Evolutionary conservation across 306 rosid genomes (phyloP).

Genomic region (Sindora glabra): DNA sequence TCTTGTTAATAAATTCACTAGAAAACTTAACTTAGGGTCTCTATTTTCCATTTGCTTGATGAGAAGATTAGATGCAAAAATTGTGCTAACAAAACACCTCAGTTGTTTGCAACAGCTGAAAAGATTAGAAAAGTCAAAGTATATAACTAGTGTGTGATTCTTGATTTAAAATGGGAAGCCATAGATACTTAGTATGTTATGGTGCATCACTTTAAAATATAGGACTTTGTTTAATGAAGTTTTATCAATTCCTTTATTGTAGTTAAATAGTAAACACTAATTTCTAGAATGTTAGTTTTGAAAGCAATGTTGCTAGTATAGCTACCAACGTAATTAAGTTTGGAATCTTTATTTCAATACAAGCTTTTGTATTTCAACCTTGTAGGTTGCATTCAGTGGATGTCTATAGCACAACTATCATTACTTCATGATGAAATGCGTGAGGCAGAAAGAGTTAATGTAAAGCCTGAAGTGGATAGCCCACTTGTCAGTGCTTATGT

Average conservation of each 20-base stretch:
- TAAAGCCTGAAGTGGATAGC: constrained; percentile 25
- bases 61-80: constrained; percentile 86
- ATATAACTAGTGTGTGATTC: constrained; percentile 52
- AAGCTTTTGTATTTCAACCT: constrained; percentile 75
- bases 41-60: no score
- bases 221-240: no score
- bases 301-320: no score
- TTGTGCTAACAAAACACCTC: constrained; percentile 72
- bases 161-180: constrained; percentile 56
- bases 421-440: constrained; percentile 98
- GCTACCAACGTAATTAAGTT: neutral
- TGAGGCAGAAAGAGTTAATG: constrained; percentile 90
- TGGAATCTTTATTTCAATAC: neutral
- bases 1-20: no score
- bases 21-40: no score
- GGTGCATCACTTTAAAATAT: neutral
- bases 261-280: no score
- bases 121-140: constrained; percentile 89
- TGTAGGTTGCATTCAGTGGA: constrained; percentile 98
- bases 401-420: constrained; percentile 87
- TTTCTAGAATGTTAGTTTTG: no score
- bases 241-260: neutral
- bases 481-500: neutral
- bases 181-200: constrained; percentile 75
- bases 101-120: constrained; percentile 76